Percentiles rank a stretch among this genome's conserved stretches.
These are phyloP conservation scores for Elsinoe perseae DNA, from an alignment of 2,329 filamentous ascomycete species.

Conservation along the genomic window DNA sequence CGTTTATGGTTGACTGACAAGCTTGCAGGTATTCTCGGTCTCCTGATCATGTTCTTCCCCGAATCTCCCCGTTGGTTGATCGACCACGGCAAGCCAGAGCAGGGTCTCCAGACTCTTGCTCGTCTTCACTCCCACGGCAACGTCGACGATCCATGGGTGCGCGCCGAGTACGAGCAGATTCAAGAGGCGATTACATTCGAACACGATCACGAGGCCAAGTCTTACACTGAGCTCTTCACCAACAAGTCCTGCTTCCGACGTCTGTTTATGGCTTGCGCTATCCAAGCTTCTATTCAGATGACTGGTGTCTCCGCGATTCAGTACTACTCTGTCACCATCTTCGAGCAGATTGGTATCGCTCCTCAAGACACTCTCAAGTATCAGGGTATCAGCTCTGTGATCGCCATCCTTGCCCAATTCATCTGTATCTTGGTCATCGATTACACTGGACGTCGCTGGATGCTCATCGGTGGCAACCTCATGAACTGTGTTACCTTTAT, in stretches of 20 bases:
- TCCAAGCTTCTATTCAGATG: constrained; percentile 69
- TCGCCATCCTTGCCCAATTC: constrained; percentile 61
- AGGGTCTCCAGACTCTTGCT: constrained; percentile 60
- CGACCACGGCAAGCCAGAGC: constrained; percentile 56
- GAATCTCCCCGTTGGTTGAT: constrained; percentile 64
- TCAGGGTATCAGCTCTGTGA: constrained; percentile 65
- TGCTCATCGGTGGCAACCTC: constrained; percentile 64
- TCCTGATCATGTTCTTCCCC: constrained; percentile 64
- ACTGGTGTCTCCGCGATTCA: constrained; percentile 62
- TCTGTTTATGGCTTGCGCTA: constrained; percentile 59
- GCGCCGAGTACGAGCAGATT: constrained; percentile 64
- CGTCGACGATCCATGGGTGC: constrained; percentile 59
- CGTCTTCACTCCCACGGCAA: constrained; percentile 63
- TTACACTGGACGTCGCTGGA: constrained; percentile 61
- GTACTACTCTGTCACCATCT: constrained; percentile 30
- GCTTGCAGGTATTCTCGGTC: constrained; percentile 44
- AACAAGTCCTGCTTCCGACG: constrained; percentile 61
- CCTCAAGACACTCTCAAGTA: constrained; percentile 61
- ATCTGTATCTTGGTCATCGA: constrained; percentile 63
- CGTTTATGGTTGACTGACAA: not conserved
- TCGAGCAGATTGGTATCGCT: constrained; percentile 60
- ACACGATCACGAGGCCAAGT: constrained; percentile 61
- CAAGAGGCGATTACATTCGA: constrained; percentile 58
- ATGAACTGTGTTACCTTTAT: constrained; percentile 66
- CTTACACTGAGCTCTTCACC: constrained; percentile 60